Percentiles rank a stretch among this genome's conserved stretches.
Evolutionary conservation across 1,284 basidiomycete genomes (phyloP).

Genomic region (Moesziomyces parantarcticus): DNA sequence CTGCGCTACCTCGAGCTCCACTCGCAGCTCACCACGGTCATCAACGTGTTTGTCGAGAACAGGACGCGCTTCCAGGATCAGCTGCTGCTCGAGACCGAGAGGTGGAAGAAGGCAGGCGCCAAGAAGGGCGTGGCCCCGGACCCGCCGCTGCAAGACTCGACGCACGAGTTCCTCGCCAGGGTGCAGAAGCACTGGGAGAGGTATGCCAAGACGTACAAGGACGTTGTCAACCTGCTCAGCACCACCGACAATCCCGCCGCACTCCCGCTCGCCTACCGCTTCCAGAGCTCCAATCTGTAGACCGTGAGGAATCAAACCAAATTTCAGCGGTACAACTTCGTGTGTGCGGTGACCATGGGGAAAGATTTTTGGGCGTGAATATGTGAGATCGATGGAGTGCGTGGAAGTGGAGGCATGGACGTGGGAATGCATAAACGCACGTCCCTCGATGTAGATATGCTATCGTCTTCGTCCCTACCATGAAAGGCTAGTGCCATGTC

Average conservation of each 20-base stretch:
- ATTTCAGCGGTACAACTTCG: background rate
- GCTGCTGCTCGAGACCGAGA: conserved; percentile 49
- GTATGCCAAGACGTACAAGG: conserved; percentile 60
- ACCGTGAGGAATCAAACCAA: background rate
- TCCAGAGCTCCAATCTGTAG: conserved; percentile 56
- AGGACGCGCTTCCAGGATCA: conserved; percentile 55
- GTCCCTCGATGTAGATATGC: background rate
- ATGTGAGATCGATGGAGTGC: background rate
- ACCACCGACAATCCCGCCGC: conserved; percentile 67
- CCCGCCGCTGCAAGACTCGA: conserved; percentile 30
- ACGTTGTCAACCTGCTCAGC: conserved; percentile 63
- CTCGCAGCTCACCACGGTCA: conserved; percentile 54
- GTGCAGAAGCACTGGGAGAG: conserved; percentile 61
- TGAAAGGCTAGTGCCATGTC: background rate
- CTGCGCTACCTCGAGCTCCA: conserved; percentile 58
- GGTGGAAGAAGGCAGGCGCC: conserved; percentile 42
- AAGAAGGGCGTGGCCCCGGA: conserved; percentile 25
- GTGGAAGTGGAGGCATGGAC: conserved; percentile 6
- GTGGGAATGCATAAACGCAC: background rate
- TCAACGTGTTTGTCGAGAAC: conserved; percentile 60
- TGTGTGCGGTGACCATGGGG: too few species aligned
- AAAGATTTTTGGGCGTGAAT: too few species aligned
- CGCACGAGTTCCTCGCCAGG: conserved; percentile 39
- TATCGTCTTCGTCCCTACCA: background rate
- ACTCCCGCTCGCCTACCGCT: conserved; percentile 60